Evolutionary conservation across 2,329 filamentous ascomycete species (phyloP).

Genomic region (Stromatinia cepivora): DNA sequence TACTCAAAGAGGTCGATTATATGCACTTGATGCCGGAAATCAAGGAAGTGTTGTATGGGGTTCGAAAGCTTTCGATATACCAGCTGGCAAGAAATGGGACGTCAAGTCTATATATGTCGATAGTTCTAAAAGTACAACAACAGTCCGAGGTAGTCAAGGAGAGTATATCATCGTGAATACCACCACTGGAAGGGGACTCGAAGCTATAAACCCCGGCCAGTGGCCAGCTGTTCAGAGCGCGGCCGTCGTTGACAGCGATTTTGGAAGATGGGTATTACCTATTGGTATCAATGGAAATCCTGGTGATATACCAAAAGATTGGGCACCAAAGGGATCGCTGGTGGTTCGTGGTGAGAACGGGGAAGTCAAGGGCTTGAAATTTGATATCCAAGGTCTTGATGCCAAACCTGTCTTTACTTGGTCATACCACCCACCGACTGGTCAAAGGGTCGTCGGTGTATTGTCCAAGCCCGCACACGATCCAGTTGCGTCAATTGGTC

Average conservation of each 20-base stretch:
- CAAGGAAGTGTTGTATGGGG: constrained; percentile 77
- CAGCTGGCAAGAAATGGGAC: constrained; percentile 58
- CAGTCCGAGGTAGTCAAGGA: constrained; percentile 49
- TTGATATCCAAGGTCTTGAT: constrained; percentile 46
- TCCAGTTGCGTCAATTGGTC: constrained; percentile 90
- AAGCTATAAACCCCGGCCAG: constrained; percentile 46
- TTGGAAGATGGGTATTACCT: constrained; percentile 55
- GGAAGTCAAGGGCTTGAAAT: constrained; percentile 57
- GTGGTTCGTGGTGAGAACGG: constrained; percentile 53
- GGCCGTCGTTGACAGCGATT: constrained; percentile 53
- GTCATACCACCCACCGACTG: constrained; percentile 67
- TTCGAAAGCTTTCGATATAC: constrained; percentile 59
- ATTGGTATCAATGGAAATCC: constrained; percentile 53
- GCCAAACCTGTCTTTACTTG: constrained; percentile 58
- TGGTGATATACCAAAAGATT: constrained; percentile 48
- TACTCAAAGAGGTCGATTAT: constrained; percentile 75
- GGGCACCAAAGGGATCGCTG: constrained; percentile 54
- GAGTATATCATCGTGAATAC: constrained; percentile 60
- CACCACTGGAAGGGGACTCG: constrained; percentile 52
- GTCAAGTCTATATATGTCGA: constrained; percentile 67
- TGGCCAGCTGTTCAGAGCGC: constrained; percentile 49
- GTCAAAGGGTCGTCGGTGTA: constrained; percentile 68
- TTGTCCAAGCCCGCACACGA: constrained; percentile 73
- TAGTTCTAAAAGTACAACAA: constrained; percentile 51
- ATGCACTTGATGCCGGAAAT: constrained; percentile 75